Evolutionary conservation across 2,329 filamentous ascomycete genomes (phyloP).

Genomic region (Talaromyces sp.): DNA sequence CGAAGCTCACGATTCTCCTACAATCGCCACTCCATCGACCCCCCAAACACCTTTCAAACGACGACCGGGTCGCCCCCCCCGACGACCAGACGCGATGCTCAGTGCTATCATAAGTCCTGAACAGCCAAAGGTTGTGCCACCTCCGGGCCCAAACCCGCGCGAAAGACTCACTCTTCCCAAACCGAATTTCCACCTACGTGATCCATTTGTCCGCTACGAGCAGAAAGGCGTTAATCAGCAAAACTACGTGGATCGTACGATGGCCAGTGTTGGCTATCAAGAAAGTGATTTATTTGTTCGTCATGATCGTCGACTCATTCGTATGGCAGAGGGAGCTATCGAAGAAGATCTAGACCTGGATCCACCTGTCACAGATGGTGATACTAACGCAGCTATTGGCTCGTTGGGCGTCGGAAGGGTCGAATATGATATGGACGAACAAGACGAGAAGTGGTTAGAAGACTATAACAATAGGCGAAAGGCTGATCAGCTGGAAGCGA

Average conservation of each 20-base stretch:
- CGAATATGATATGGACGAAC: constrained; percentile 99
- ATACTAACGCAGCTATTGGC: constrained; percentile 50
- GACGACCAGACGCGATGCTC: constrained; percentile 59
- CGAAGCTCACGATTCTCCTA: constrained; percentile 37
- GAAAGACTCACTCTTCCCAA: constrained; percentile 49
- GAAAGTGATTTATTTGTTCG: constrained; percentile 86
- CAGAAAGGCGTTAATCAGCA: constrained; percentile 80
- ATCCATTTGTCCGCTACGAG: constrained; percentile 57
- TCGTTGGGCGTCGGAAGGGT: constrained; percentile 68
- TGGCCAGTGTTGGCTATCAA: constrained; percentile 95
- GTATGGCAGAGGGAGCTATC: constrained; percentile 59
- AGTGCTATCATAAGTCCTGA: constrained; percentile 58
- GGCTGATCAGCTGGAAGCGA: constrained; percentile 69
- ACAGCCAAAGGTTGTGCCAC: constrained; percentile 49
- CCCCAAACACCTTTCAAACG: constrained; percentile 51
- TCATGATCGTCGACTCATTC: constrained; percentile 67
- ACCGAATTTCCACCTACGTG: constrained; percentile 45
- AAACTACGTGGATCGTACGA: constrained; percentile 90
- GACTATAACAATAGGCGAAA: constrained; percentile 75
- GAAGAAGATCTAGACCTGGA: constrained; percentile 62
- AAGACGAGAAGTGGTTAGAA: constrained; percentile 94
- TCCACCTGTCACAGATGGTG: constrained; percentile 56
- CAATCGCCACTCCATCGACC: constrained; percentile 41
- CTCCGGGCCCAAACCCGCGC: constrained; percentile 49
- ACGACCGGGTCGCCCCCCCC: constrained; percentile 62